Evolutionary conservation across 345 rosid species (phyloP), one percentile per base, ranked within the genome.

Genomic region (Camelina laxa): DNA sequence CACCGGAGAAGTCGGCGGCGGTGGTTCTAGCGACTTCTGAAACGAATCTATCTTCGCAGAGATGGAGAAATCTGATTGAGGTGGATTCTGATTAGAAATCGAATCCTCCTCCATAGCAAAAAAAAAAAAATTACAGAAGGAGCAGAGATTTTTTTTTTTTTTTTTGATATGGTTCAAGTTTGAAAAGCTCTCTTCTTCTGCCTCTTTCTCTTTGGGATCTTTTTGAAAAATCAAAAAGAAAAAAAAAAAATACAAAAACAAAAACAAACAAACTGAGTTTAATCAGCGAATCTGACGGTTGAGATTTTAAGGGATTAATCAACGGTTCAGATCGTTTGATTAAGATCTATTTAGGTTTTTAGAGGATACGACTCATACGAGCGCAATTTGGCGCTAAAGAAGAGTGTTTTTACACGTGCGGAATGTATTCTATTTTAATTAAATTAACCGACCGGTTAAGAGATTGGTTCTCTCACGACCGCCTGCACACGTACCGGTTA

Each of bases 331-430:
- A 66, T 78, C 12, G 81, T 79, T 60, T 60, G 82, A 83, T 82
- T 42, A 38, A 41, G 56, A n/a, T 50, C 10, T 56, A 27, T 64
- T 68, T 75, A 62, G 75, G 78, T 73, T 79, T 60, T 53, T 64
- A 0, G 41, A 58, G 14, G 73, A 69, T 45, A 58, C n/a, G n/a
- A n/a, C n/a, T n/a, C n/a, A n/a, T n/a, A n/a, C 65, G 72, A 44
- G 76, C 19, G 73, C 79, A 74, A 77, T 82, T 86, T 86, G 89
- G 89, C 90, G 90, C 65, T 74, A 83, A 88, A 65, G 60, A 67
- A 57, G 41, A 36, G 12, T 22, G 58, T 60, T 36, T 60, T 70
- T 38, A 60, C 75, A 60, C 75, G 75, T 59, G 74, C 49, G 31
- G 12, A 13, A 0, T 39, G 11, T 2, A 14, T 5, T 1, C 2